These are phyloP conservation scores for Phytophthora pisi DNA, from an alignment of 352 stramenopile species.

Conservation along the genomic window DNA sequence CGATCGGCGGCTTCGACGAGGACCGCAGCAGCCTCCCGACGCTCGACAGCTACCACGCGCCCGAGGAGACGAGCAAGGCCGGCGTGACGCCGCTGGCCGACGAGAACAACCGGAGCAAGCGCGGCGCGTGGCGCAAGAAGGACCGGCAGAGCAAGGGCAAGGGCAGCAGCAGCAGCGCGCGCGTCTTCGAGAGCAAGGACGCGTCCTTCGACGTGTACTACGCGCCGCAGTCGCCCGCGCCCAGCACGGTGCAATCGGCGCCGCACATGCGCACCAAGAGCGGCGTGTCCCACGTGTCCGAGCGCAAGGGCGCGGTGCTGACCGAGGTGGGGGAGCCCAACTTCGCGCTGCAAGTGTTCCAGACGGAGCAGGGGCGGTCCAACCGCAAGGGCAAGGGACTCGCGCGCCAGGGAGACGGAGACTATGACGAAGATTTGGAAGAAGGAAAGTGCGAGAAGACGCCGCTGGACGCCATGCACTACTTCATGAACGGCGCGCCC, in stretches of 20 bases:
- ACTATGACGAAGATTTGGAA: constrained; percentile 27
- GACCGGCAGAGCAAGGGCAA: constrained; percentile 13
- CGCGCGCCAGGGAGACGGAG: not conserved
- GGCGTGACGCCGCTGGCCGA: not conserved
- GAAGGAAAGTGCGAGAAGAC: constrained; percentile 15
- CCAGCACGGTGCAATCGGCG: constrained; percentile 25
- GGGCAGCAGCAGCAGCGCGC: constrained; percentile 4
- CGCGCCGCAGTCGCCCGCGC: constrained; percentile 33
- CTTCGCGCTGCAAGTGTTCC: constrained; percentile 51
- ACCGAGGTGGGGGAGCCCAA: constrained; percentile 60
- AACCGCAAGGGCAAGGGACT: not conserved
- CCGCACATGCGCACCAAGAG: constrained; percentile 27
- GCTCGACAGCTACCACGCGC: constrained; percentile 44
- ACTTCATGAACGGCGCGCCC: constrained; percentile 44
- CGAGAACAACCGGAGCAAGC: constrained; percentile 5
- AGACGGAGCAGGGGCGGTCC: constrained; percentile 17
- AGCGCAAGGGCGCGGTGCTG: constrained; percentile 54
- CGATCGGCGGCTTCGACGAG: constrained; percentile 40
- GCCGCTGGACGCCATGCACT: constrained; percentile 32
- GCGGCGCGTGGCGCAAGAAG: constrained; percentile 16
- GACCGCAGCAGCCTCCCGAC: constrained; percentile 60
- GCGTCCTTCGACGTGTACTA: constrained; percentile 38
- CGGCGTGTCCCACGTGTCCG: constrained; percentile 31
- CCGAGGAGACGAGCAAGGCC: constrained; percentile 17
- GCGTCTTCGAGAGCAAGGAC: constrained; percentile 12